Base-by-base conservation (phyloP, 306 rosid species). In the Elaeagnus macrophylla region DNA sequence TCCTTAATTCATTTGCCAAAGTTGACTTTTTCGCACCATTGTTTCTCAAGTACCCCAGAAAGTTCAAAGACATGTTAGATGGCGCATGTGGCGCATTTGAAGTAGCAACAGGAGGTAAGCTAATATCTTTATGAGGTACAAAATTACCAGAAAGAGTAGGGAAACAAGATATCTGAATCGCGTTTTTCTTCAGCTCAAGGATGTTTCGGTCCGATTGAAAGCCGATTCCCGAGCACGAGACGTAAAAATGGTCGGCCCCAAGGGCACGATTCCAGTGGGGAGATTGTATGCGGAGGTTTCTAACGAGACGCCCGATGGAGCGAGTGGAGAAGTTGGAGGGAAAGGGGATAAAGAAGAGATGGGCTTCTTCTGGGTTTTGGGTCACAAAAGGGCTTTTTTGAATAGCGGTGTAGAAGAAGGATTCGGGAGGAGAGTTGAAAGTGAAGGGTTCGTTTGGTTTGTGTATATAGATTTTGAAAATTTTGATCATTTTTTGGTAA, bases 191-290 rank as follows among this genome's bases (percentile, higher is more conserved):
- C 60, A 88, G 56, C 72, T 81, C 96, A 2, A 88, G 80, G 51
- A 75, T 45, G 76, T 67, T 79, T 7, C 96, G 73, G 48, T 79
- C 80, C 3, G 83, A 56, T 0, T 36, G 53, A 16, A 12, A 52
- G 0, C 74, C 48, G 19, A 77, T 16, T 0, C 83, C 88, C 11
- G 41, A 37, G 46, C 82, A 69, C 1, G 96, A 81, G 40, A 84
- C 55, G 74, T 51, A 84, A 57, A 84, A 76, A 58, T 88, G 96
- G 67, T 88, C 96, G 3, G 90, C 85, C 1, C 96, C 96, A 45
- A 88, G 88, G n/a, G 94, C 58, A 12, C 85, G 82, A 53, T 84
- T 79, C 96, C 96, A 88, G 76, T 66, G 81, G 0, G 96, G 90
- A 19, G 59, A 47, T 0, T 66, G 75, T 0, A 9, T 39, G 5